These are phyloP conservation scores for Myriosclerotinia scirpicola DNA, from an alignment of 2,329 filamentous ascomycete species.

Conservation along the genomic window DNA sequence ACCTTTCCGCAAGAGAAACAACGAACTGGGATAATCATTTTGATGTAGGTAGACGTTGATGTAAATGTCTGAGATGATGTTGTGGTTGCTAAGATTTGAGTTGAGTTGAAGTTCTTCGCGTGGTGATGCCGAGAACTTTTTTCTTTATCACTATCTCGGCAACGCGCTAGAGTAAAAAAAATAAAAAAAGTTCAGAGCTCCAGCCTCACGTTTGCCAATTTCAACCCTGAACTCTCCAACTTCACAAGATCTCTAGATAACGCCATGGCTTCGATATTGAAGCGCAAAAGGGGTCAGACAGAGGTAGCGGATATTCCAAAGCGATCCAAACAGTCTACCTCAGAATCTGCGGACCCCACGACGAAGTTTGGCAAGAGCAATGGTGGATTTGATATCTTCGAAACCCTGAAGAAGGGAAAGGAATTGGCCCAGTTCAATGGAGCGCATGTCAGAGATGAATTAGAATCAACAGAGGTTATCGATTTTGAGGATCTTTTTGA, in stretches of 20 bases:
- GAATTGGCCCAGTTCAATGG: constrained; percentile 31
- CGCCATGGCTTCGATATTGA: constrained; percentile 41
- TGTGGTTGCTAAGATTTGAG: constrained; percentile 1
- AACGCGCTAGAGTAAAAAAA: constrained; percentile 21
- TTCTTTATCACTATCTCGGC: constrained; percentile 22
- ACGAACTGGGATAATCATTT: constrained; percentile 97
- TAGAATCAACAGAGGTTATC: constrained; percentile 15
- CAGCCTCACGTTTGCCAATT: constrained; percentile 19
- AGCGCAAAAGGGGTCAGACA: constrained; percentile 41
- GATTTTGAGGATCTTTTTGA: constrained; percentile 29
- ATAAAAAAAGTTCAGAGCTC: constrained; percentile 29
- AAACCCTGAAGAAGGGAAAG: constrained; percentile 28
- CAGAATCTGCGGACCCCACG: constrained; percentile 5
- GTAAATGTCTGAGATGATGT: constrained; percentile 14
- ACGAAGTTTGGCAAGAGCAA: constrained; percentile 18
- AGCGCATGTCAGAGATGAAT: constrained; percentile 25
- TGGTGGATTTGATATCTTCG: constrained; percentile 38
- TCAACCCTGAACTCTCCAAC: constrained; percentile 26
- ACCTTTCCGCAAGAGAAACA: constrained; percentile 99
- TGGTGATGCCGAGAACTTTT: constrained; percentile 22
- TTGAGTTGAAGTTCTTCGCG: constrained; percentile 25
- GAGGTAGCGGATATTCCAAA: constrained; percentile 38
- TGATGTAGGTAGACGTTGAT: constrained; percentile 41
- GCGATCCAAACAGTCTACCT: constrained; percentile 33
- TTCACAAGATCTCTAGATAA: constrained; percentile 38